A percentile compares a stretch with the other conserved stretches of the same genome.
Evolutionary conservation across 2,329 filamentous ascomycete genomes (phyloP).

Genomic region (Ceratocystis ficicola): DNA sequence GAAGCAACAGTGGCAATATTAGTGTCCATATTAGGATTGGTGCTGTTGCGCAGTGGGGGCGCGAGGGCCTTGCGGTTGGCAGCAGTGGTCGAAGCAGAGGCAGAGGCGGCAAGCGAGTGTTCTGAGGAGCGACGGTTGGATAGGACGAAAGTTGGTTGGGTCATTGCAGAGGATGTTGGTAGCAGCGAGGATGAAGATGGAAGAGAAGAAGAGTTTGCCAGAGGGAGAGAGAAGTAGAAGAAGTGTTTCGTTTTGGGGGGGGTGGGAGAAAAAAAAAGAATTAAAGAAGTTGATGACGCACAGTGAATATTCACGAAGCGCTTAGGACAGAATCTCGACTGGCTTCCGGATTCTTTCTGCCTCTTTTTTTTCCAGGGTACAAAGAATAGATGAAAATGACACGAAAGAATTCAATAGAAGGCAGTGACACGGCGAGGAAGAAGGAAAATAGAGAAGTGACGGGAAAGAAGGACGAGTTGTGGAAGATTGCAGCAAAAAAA

Average conservation of each 20-base stretch:
- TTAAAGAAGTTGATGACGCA: neutral
- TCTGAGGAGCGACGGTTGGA: constrained; percentile 6
- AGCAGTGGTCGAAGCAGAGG: neutral
- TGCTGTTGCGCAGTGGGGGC: neutral
- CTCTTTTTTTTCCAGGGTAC: too few relatives aligned
- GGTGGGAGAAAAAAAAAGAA: neutral
- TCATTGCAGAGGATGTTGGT: neutral
- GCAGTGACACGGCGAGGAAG: neutral
- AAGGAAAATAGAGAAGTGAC: neutral
- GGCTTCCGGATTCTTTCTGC: neutral
- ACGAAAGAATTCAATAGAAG: neutral
- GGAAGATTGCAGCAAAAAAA: neutral
- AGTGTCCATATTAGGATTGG: neutral
- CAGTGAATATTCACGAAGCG: neutral
- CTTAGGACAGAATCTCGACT: neutral
- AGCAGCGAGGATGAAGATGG: neutral
- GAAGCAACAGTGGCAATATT: too few relatives aligned
- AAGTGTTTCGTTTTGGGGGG: neutral
- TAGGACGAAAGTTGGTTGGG: constrained; percentile 7
- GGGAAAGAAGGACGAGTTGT: too few relatives aligned
- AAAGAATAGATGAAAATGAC: neutral
- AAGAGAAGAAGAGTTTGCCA: neutral
- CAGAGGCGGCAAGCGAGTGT: neutral
- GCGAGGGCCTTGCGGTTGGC: neutral
- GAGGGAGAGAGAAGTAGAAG: neutral